These are phyloP conservation scores for Spiraea crenata DNA, from an alignment of 331 rosid species.

Conservation along the genomic window DNA sequence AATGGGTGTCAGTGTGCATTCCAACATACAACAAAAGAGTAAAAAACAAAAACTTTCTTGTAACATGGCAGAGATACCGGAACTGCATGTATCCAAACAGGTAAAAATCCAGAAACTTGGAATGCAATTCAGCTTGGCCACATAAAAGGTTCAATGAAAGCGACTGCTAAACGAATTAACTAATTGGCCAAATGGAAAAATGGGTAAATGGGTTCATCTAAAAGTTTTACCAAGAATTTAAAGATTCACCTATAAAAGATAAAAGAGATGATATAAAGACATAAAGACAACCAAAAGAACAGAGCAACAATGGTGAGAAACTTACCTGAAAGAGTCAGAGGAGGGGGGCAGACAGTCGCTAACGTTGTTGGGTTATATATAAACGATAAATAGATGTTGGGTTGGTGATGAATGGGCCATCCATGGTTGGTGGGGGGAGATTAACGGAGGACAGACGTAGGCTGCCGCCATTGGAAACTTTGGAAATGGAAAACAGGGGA, in stretches of 20 bases:
- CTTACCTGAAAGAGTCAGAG: conserved; percentile 4
- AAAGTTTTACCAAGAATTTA: neutral
- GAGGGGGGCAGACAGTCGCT: conserved; percentile 2
- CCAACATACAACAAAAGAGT: neutral
- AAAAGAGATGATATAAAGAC: neutral
- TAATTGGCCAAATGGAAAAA: neutral
- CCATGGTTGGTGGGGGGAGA: neutral
- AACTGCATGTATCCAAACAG: too few species aligned
- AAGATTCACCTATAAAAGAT: neutral
- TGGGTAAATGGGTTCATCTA: too few species aligned
- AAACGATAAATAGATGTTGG: neutral
- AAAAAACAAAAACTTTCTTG: neutral
- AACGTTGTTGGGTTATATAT: conserved; percentile 1
- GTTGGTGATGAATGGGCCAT: conserved; percentile 7
- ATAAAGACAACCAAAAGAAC: neutral
- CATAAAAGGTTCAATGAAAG: too few species aligned
- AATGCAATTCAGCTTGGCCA: too few species aligned
- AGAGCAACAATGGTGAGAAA: neutral
- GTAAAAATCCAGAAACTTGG: too few species aligned
- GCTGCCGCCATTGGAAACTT: neutral
- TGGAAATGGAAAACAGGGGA: neutral
- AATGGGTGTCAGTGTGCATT: neutral
- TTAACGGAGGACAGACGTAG: neutral
- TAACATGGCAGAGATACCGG: too few species aligned
- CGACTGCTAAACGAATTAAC: neutral